Evolutionary conservation across 108 stramenopile genomes (phyloP).

Genomic region (Skeletonema tropicum): DNA sequence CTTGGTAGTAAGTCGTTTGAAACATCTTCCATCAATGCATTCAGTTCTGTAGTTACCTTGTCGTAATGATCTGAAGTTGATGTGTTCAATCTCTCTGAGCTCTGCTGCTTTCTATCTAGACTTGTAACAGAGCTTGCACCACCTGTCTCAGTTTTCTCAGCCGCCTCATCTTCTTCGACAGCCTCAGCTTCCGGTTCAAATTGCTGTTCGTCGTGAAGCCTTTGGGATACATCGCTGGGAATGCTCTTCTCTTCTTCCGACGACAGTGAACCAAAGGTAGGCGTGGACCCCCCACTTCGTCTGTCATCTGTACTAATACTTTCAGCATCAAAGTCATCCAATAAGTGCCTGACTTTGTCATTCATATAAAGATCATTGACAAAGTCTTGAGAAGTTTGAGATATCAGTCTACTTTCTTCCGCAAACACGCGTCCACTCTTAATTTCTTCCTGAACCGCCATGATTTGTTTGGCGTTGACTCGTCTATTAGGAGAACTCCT

Average conservation of each 20-base stretch:
- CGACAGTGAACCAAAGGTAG: not conserved
- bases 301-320: not conserved
- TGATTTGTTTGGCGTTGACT: not conserved
- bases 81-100: too few relatives aligned
- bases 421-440: not conserved
- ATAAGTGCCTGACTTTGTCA: not conserved
- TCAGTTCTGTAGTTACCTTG: too few relatives aligned
- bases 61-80: too few relatives aligned
- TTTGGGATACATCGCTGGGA: not conserved
- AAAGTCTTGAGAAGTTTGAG: slow-evolving; percentile 1
- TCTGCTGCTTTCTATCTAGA: too few relatives aligned
- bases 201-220: not conserved
- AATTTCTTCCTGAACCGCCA: not conserved
- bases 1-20: too few relatives aligned
- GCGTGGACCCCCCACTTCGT: not conserved
- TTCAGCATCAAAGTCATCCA: slow-evolving; percentile 9
- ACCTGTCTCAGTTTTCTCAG: too few relatives aligned
- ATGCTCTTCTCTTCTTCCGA: not conserved
- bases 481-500: not conserved
- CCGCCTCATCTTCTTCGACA: not conserved
- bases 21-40: too few relatives aligned
- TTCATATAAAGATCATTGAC: not conserved
- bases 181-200: not conserved
- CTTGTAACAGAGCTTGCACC: too few relatives aligned
- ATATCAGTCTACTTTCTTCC: not conserved